A percentile compares a stretch with the other conserved stretches of the same genome.
Evolutionary conservation across 768 basidiomycete species (phyloP).

Genomic region (Bullera alba): DNA sequence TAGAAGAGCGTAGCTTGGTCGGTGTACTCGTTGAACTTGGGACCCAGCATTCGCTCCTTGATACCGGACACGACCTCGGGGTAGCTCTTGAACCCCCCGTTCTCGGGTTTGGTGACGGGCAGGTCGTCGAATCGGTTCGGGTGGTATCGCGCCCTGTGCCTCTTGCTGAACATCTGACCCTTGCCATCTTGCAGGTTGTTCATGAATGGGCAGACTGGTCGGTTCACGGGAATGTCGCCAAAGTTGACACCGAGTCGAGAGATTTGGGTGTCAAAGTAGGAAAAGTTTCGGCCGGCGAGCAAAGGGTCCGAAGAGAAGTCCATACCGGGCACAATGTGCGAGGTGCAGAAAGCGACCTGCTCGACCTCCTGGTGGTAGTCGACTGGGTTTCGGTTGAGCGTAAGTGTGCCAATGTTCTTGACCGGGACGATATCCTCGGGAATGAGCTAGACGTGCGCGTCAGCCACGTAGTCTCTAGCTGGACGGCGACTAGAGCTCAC

Average conservation of each 20-base stretch:
- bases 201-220: constrained; percentile 44
- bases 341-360: constrained; percentile 81
- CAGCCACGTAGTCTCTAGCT: too few species aligned
- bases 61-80: constrained; percentile 49
- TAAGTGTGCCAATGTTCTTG: constrained; percentile 66
- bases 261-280: constrained; percentile 63
- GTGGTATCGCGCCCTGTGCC: constrained; percentile 56
- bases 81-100: constrained; percentile 51
- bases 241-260: constrained; percentile 73
- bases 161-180: constrained; percentile 47
- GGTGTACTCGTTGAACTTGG: constrained; percentile 67
- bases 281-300: constrained; percentile 64
- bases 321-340: constrained; percentile 52
- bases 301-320: constrained; percentile 48
- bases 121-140: constrained; percentile 60
- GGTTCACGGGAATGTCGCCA: constrained; percentile 65
- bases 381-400: constrained; percentile 48
- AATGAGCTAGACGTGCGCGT: constrained; percentile 51
- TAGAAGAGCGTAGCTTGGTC: constrained; percentile 72
- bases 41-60: constrained; percentile 51
- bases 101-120: constrained; percentile 41
- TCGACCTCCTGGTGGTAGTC: constrained; percentile 76
- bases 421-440: constrained; percentile 74
- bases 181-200: constrained; percentile 48
- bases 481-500: neutral